Percentiles rank a stretch among this genome's conserved stretches.
phyloP scores from a whole-genome alignment of 306 rosid genomes.

The Oemleria cerasiformis region DNA sequence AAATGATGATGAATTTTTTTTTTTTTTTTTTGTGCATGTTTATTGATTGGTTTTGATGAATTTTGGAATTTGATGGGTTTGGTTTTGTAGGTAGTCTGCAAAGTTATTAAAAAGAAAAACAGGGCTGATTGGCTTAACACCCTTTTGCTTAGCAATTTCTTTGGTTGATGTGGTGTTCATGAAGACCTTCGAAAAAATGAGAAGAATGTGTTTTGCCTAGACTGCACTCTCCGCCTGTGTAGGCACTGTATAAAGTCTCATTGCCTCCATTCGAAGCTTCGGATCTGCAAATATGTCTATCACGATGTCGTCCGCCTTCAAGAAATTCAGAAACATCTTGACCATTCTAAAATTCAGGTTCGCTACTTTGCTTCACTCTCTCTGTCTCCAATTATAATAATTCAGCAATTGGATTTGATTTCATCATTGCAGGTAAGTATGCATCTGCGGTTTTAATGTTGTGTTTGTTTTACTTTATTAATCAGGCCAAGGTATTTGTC shows the following conservation, averaged over 20 bases:
- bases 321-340: conserved; percentile 67
- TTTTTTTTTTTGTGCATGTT: background rate
- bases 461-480: background rate
- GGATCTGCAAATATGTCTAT: conserved; percentile 80
- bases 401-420: conserved; percentile 9
- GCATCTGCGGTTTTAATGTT: background rate
- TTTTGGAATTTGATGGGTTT: background rate
- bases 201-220: conserved; percentile 77
- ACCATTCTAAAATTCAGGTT: conserved; percentile 94
- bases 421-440: background rate
- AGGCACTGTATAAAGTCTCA: conserved; percentile 73
- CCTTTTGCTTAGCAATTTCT: conserved; percentile 55
- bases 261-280: conserved; percentile 63
- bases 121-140: conserved; percentile 68
- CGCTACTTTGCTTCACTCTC: background rate
- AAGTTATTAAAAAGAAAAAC: conserved; percentile 34
- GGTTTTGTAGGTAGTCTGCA: conserved; percentile 53
- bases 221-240: conserved; percentile 63
- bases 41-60: background rate
- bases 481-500: background rate
- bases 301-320: conserved; percentile 80
- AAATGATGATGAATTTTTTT: background rate
- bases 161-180: conserved; percentile 71
- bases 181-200: conserved; percentile 59
- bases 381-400: conserved; percentile 12